These are phyloP conservation scores for Penicillium pancosmium DNA, from an alignment of 495 filamentous ascomycete species.

Conservation along the genomic window DNA sequence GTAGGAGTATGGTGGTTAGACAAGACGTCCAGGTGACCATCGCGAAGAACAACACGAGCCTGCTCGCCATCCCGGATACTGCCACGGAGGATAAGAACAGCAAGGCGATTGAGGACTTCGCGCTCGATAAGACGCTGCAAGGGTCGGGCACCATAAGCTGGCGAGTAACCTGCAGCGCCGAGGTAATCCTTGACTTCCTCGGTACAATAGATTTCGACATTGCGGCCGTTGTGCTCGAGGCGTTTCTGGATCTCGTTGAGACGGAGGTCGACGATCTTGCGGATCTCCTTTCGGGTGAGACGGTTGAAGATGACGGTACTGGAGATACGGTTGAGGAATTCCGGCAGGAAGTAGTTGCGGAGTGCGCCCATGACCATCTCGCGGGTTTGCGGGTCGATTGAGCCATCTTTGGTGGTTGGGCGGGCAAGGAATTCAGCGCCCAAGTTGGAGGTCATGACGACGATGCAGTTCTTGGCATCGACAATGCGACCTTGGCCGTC, in stretches of 20 bases:
- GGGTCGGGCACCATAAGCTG: conserved; percentile 90
- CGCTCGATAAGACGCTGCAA: conserved; percentile 89
- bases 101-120: conserved; percentile 91
- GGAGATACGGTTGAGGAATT: conserved; percentile 97
- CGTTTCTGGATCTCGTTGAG: conserved; percentile 89
- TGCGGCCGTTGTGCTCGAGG: conserved; percentile 75
- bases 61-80: conserved; percentile 81
- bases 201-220: conserved; percentile 74
- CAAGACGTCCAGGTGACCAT: conserved; percentile 75
- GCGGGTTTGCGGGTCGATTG: conserved; percentile 82
- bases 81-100: conserved; percentile 85
- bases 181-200: conserved; percentile 88
- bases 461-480: conserved; percentile 96
- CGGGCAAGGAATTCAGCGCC: conserved; percentile 92
- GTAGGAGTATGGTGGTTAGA: conserved; percentile 71
- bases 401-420: conserved; percentile 72
- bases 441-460: conserved; percentile 98
- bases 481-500: conserved; percentile 94
- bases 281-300: conserved; percentile 83
- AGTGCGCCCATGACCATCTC: conserved; percentile 89
- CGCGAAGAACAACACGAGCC: conserved; percentile 74
- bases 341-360: conserved; percentile 93
- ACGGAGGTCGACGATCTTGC: conserved; percentile 92
- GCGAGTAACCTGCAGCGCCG: conserved; percentile 85
- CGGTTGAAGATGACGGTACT: conserved; percentile 98